A percentile compares a stretch with the other conserved stretches of the same genome.
phyloP scores from a whole-genome alignment of 768 basidiomycete species.

The Boletus reticulatus region DNA sequence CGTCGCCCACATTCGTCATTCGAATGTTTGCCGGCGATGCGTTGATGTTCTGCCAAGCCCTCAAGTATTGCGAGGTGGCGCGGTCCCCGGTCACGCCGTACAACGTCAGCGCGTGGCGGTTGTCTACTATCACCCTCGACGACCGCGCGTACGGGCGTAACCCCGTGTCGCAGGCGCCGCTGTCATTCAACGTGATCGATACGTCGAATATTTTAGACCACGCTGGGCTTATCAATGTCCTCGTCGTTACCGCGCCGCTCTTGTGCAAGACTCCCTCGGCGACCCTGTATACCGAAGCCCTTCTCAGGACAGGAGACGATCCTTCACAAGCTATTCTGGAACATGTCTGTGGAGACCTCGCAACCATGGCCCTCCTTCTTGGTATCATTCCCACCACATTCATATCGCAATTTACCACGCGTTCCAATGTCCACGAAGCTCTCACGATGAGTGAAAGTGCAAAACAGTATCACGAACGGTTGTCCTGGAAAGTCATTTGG shows the following conservation, averaged over 20 bases:
- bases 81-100: conserved; percentile 16
- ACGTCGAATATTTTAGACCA: conserved; percentile 31
- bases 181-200: conserved; percentile 32
- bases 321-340: conserved; percentile 16
- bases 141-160: conserved; percentile 13
- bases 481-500: conserved; percentile 22
- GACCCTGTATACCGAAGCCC: conserved; percentile 28
- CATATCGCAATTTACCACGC: conserved; percentile 24
- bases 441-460: not conserved
- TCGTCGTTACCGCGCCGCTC: conserved; percentile 23
- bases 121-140: conserved; percentile 22
- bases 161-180: conserved; percentile 15
- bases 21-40: conserved; percentile 31
- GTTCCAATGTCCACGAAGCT: conserved; percentile 22
- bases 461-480: conserved; percentile 23
- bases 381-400: conserved; percentile 23
- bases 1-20: conserved; percentile 20
- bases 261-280: conserved; percentile 18
- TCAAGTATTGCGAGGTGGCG: conserved; percentile 13
- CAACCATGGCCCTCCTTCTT: conserved; percentile 24
- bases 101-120: conserved; percentile 22
- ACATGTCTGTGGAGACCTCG: conserved; percentile 23
- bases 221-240: conserved; percentile 26
- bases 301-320: conserved; percentile 14
- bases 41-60: conserved; percentile 21